Conservation (phyloP, 2,329 filamentous ascomycete genomes). For the Scedosporium boydii region DNA sequence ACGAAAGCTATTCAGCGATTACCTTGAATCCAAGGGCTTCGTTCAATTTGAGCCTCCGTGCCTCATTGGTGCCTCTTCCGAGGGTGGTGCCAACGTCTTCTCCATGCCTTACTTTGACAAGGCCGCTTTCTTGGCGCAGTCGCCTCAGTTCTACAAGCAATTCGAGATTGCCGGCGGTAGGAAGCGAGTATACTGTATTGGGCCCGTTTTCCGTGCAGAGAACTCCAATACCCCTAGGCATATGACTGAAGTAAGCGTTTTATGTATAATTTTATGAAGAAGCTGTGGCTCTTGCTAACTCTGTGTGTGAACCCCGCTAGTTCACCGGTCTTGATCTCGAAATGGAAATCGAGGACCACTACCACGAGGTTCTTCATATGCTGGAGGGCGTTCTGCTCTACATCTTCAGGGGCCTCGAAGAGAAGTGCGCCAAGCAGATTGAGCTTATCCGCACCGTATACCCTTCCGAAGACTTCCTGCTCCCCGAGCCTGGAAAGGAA, state of each 20-base stretch:
- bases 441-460: conserved; percentile 64
- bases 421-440: conserved; percentile 60
- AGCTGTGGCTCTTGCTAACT: not conserved
- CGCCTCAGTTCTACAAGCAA: conserved; percentile 82
- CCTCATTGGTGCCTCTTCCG: conserved; percentile 79
- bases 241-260: conserved; percentile 57
- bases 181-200: conserved; percentile 69
- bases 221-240: conserved; percentile 77
- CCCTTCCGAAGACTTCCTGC: conserved; percentile 66
- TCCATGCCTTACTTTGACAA: conserved; percentile 81
- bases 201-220: conserved; percentile 78
- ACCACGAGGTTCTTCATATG: conserved; percentile 63
- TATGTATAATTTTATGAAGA: not conserved
- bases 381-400: conserved; percentile 66
- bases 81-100: conserved; percentile 91
- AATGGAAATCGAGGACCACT: conserved; percentile 76
- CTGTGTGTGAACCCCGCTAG: conserved; percentile 19
- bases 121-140: conserved; percentile 70
- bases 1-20: conserved; percentile 65
- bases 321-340: conserved; percentile 85
- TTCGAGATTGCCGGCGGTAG: conserved; percentile 72
- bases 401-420: conserved; percentile 68
- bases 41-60: conserved; percentile 83
- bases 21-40: conserved; percentile 66
- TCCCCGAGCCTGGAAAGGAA: conserved; percentile 65